Evolutionary conservation across 495 filamentous ascomycete species (phyloP), one percentile per base, ranked within the genome.

Genomic region (Hypoxylon lienhwacheense): DNA sequence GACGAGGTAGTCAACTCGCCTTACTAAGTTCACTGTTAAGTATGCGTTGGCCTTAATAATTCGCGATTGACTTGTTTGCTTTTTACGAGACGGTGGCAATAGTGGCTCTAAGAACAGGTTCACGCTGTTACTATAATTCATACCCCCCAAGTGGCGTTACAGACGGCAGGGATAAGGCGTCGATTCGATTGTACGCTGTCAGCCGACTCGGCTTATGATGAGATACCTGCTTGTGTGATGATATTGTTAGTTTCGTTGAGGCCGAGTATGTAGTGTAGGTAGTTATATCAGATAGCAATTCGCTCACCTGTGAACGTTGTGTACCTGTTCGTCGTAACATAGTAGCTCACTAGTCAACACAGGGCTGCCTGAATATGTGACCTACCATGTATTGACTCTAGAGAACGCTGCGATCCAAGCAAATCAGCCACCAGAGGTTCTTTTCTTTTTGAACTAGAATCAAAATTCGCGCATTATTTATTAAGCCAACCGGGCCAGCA

Each of bases 1-100:
- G 84, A 88, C 31, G 87, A 91, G 29, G 81, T 96, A 34, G 91
- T 96, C 6, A 86, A 95, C 63, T 90, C 87, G 51, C 89, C 90
- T 24, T 96, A 88, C 51, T 96, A 65, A 32, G 15, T 21, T n/a
- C 16, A 21, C 10, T 20, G 4, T 16, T 7, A 16, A 7, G 8
- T 2, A 12, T 12, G n/a, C 19, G 11, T 19, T 16, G 29, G 14
- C 29, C 24, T 31, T 5, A 22, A 16, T 11, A n/a, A n/a, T 53
- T 17, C 20, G 21, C 42, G 14, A 11, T 40, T 37, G 21, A 16
- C 16, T 35, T 49, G 8, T 37, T 50, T 50, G 39, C n/a, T 31
- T 49, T 32, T 34, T n/a, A 41, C 50, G 33, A 20, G 2, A n/a
- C n/a, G 25, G 19, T 48, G 6, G 7, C 21, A 54, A 10, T 34